Evolutionary conservation across 805 yeast species (phyloP).

Genomic region (Teunomyces funiuensis): DNA sequence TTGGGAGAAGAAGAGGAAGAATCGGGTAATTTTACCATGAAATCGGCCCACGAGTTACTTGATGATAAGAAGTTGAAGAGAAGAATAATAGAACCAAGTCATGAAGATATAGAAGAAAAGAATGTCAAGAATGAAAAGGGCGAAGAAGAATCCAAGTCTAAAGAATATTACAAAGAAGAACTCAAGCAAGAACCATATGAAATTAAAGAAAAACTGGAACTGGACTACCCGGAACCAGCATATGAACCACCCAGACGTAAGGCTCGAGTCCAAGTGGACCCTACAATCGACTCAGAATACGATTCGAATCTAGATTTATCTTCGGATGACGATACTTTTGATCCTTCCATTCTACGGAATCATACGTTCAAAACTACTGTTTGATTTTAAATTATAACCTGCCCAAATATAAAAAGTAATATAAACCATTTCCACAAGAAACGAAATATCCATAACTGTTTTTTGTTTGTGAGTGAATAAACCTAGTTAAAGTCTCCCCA

Average conservation of each 20-base stretch:
- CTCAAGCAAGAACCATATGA: conserved; percentile 7
- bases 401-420: conserved; percentile 4
- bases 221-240: neutral
- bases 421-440: conserved; percentile 3
- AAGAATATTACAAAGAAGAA: conserved; percentile 5
- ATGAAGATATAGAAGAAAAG: neutral
- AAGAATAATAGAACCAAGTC: neutral
- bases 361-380: conserved; percentile 2
- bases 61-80: conserved; percentile 19
- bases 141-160: conserved; percentile 4
- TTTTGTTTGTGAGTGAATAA: neutral
- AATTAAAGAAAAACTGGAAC: no score
- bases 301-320: conserved; percentile 26
- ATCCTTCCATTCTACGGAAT: conserved; percentile 3
- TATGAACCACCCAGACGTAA: neutral
- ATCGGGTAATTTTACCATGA: conserved; percentile 32
- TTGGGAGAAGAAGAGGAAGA: conserved; percentile 39
- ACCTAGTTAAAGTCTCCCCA: conserved; percentile 17
- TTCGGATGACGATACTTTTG: conserved; percentile 16
- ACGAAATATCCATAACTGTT: conserved; percentile 1
- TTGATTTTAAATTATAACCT: conserved; percentile 1
- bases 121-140: conserved; percentile 1
- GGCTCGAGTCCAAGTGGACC: conserved; percentile 13
- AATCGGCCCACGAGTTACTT: conserved; percentile 41
- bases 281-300: conserved; percentile 23